Evolutionary conservation across 179 eudicot species (phyloP), one percentile per base, ranked within the genome.

Genomic region (Amaranthus tricolor): DNA sequence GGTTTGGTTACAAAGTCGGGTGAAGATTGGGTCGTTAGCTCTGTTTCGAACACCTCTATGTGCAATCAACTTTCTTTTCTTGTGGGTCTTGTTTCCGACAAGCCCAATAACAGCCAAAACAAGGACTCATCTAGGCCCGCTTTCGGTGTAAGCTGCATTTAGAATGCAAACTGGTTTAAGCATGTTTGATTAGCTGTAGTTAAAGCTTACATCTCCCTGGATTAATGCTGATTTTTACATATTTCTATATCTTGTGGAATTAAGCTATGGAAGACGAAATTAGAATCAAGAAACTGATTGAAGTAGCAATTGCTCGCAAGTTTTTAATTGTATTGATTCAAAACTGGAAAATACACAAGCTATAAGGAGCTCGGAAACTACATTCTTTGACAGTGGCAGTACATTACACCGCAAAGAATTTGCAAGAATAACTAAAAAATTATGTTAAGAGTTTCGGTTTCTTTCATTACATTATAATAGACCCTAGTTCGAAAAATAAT

Each of bases 361-460:
- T 47, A 68, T 54, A 64, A 57, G 72, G 72, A 76, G 78, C 78
- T 74, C 31, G 70, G 51, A 50, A 55, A 61, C 78, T 77, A 31
- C 49, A 61, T 65, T 73, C 40, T 20, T 24, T 63, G 43, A 77
- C 71, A 20, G 71, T 31, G 3, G 40, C n/a, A 21, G 7, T 64
- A 31, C 40, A 73, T 7, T 45, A 40, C 24, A 47, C 60, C 66
- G 61, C 48, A 62, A 44, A 70, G 14, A 53, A 56, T 9, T 9
- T 62, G 21, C 76, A 11, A 24, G 17, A 49, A 43, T 24, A 58
- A 62, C 54, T 21, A 52, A 49, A 13, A 24, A 21, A 17, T 58
- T 31, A 51, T 12, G 40, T 49, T 12, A 8, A 49, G 40, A 20
- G 44, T 21, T 50, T 50, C 16, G 31, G 57, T n/a, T 20, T 21